Base-by-base conservation (phyloP, 257 asterid genomes). In the Rhazya stricta region DNA sequence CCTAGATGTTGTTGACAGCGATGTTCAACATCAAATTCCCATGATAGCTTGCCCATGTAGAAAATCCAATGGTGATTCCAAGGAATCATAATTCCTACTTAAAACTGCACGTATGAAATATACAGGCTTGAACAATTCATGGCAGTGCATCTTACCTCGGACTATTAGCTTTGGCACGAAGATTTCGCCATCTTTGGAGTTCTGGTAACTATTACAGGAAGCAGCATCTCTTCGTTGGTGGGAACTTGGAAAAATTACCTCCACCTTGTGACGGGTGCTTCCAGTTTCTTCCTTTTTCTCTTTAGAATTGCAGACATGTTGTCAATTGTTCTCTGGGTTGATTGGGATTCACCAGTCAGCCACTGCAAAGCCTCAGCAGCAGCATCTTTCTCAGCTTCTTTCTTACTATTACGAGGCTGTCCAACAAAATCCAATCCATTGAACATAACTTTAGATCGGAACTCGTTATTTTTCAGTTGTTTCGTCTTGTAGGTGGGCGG, bases 331-430 rank as follows among this genome's bases (percentile, higher is more conserved):
- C 63, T 71, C 2, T 79, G 82, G 15, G 93, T 84, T 29, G 96
- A 84, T 60, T 89, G 91, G 82, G 86, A 82, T 61, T 90, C 96
- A 19, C 97, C 96, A n/a, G 89, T 88, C 86, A 94, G 82, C 96
- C 97, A 90, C 78, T 79, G 89, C 77, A 94, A 73, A 79, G 97
- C 98, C 87, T 87, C 97, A 21, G 89, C 85, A 75, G 98, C 98
- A 39, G 98, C 98, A 77, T 86, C 96, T 80, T 94, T 91, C 76
- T 94, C 98, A 37, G 98, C 97, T 60, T 90, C 97, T 86, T 91
- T 94, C 85, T 94, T 94, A 85, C 89, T 91, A 72, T 89, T 80
- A 54, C 86, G 82, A 78, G 97, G 88, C 80, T 71, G 88, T 73
- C 98, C 98, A 30, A 58, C 82, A 79, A 94, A 94, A 82, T 91